These are phyloP conservation scores for Arctium lappa DNA, from an alignment of 129 eudicot species.

Conservation along the genomic window DNA sequence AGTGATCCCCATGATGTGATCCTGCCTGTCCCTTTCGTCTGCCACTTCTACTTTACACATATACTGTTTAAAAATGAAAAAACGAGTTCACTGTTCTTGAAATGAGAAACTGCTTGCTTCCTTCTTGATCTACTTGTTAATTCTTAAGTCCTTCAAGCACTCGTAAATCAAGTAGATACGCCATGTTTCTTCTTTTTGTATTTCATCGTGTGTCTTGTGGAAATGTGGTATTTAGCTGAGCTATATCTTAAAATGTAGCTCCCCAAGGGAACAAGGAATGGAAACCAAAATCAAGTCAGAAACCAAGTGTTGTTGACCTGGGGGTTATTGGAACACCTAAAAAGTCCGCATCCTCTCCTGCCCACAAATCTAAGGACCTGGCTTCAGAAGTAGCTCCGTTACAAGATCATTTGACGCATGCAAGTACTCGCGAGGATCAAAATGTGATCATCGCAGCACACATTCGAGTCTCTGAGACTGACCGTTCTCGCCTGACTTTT, in stretches of 20 bases:
- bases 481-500: constrained; percentile 65
- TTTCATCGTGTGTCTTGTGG: not conserved
- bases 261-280: constrained; percentile 83
- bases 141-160: not conserved
- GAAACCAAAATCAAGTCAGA: constrained; percentile 82
- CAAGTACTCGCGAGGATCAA: constrained; percentile 45
- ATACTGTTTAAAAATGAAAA: too few relatives aligned
- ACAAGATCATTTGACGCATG: constrained; percentile 45
- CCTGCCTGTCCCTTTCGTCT: not conserved
- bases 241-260: constrained; percentile 39
- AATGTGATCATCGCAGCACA: constrained; percentile 91
- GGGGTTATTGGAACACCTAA: constrained; percentile 69
- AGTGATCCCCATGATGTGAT: not conserved
- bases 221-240: not conserved
- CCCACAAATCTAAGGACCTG: constrained; percentile 39
- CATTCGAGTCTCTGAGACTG: constrained; percentile 80
- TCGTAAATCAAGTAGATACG: not conserved
- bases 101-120: not conserved
- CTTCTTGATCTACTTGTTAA: not conserved
- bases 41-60: too few relatives aligned
- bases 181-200: not conserved
- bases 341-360: constrained; percentile 46
- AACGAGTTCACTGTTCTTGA: too few relatives aligned
- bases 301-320: constrained; percentile 44
- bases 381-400: constrained; percentile 35